Evolutionary conservation across 805 yeast genomes (phyloP).

Genomic region (Wickerhamomyces silvicola): DNA sequence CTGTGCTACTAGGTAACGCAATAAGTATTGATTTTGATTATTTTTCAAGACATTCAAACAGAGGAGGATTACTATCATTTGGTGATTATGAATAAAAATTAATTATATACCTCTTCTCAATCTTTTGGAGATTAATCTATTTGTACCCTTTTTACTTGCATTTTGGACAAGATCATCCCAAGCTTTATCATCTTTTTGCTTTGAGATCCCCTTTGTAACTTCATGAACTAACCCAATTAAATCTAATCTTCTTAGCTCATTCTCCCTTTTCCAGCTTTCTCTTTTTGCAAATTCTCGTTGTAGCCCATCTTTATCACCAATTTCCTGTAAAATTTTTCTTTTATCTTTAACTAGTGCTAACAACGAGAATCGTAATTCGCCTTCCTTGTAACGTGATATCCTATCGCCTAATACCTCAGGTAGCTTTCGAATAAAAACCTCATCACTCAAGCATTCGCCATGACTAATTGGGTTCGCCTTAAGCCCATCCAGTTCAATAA

Average conservation of each 20-base stretch:
- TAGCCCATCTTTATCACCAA: slow-evolving; percentile 35
- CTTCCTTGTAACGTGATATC: slow-evolving; percentile 35
- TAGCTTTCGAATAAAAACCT: slow-evolving; percentile 36
- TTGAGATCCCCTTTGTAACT: slow-evolving; percentile 36
- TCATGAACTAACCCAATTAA: slow-evolving; percentile 44
- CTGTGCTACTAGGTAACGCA: slow-evolving; percentile 80
- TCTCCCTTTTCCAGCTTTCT: slow-evolving; percentile 47
- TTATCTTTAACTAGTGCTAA: slow-evolving; percentile 48
- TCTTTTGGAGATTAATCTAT: neutral
- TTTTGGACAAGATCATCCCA: slow-evolving; percentile 26
- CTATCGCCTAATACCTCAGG: slow-evolving; percentile 41
- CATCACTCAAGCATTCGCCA: slow-evolving; percentile 33
- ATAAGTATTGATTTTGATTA: slow-evolving; percentile 93
- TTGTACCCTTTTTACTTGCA: slow-evolving; percentile 20
- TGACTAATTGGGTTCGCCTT: slow-evolving; percentile 50
- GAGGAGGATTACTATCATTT: slow-evolving; percentile 27
- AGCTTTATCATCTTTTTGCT: slow-evolving; percentile 29
- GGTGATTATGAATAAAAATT: slow-evolving; percentile 6
- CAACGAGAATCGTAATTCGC: slow-evolving; percentile 51
- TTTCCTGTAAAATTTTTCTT: slow-evolving; percentile 28
- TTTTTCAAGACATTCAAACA: slow-evolving; percentile 80
- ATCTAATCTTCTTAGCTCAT: slow-evolving; percentile 47
- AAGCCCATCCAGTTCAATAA: slow-evolving; percentile 61
- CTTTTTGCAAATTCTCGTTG: slow-evolving; percentile 41
- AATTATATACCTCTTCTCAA: neutral